A percentile compares a stretch with the other conserved stretches of the same genome.
Conservation (phyloP, 129 eudicot genomes). For the Tagetes patula region DNA sequence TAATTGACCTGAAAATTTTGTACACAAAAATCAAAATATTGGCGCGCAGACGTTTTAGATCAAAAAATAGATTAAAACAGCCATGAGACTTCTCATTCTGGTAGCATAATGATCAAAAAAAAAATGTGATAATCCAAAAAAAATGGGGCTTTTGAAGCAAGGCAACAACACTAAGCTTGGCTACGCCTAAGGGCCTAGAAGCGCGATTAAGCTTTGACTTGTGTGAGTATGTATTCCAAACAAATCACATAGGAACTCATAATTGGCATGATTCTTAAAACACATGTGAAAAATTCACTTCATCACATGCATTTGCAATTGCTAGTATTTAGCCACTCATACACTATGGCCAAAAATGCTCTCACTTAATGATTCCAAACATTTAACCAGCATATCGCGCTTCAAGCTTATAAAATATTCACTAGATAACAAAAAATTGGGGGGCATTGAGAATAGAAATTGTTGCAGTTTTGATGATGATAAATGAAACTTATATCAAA, state of each 20-base stretch:
- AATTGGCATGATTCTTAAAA: too few species aligned
- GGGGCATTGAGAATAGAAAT: background rate
- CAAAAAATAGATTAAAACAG: background rate
- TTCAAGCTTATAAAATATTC: background rate
- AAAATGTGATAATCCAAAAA: background rate
- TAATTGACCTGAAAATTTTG: constrained; percentile 40
- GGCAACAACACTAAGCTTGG: too few species aligned
- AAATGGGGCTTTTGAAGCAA: too few species aligned
- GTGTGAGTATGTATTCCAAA: background rate
- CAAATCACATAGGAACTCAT: background rate
- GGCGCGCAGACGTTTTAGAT: background rate
- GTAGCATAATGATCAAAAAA: background rate
- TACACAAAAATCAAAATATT: background rate
- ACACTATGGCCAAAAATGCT: background rate
- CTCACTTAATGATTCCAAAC: too few species aligned
- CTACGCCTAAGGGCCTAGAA: too few species aligned
- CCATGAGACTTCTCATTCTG: background rate
- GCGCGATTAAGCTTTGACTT: background rate
- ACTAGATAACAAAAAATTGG: too few species aligned
- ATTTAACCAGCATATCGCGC: too few species aligned
- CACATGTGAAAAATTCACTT: too few species aligned
- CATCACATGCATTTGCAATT: too few species aligned
- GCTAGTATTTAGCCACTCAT: too few species aligned
- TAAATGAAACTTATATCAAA: background rate
- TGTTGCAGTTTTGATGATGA: background rate